Conservation (phyloP, 2,329 filamentous ascomycete genomes). For the Hypoxylon sp. region DNA sequence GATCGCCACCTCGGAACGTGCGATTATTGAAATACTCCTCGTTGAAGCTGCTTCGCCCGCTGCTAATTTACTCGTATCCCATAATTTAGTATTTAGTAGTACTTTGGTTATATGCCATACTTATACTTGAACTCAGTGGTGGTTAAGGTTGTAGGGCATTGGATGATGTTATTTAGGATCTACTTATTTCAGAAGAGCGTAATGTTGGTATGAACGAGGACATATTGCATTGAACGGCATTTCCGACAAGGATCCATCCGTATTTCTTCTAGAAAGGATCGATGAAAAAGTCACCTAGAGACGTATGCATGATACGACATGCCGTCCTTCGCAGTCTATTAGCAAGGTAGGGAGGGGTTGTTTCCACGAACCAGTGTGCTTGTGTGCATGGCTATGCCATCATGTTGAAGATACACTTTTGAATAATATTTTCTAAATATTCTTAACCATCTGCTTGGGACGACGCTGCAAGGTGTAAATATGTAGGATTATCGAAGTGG, state of each 20-base stretch:
- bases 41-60: neutral
- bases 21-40: neutral
- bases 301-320: neutral
- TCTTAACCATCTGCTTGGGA: neutral
- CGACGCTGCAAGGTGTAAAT: neutral
- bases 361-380: neutral
- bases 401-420: neutral
- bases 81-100: neutral
- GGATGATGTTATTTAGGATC: neutral
- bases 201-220: neutral
- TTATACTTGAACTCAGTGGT: neutral
- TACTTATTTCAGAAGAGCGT: neutral
- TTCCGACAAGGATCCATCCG: neutral
- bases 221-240: neutral
- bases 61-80: neutral
- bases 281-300: neutral
- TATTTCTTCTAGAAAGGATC: neutral
- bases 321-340: neutral
- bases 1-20: slow-evolving; percentile 3
- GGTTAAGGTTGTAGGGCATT: neutral
- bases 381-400: neutral
- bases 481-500: neutral
- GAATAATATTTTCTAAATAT: neutral
- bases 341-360: neutral
- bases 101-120: neutral